phyloP scores from a whole-genome alignment of 2,329 filamentous ascomycete species.

The Ilyonectria destructans region DNA sequence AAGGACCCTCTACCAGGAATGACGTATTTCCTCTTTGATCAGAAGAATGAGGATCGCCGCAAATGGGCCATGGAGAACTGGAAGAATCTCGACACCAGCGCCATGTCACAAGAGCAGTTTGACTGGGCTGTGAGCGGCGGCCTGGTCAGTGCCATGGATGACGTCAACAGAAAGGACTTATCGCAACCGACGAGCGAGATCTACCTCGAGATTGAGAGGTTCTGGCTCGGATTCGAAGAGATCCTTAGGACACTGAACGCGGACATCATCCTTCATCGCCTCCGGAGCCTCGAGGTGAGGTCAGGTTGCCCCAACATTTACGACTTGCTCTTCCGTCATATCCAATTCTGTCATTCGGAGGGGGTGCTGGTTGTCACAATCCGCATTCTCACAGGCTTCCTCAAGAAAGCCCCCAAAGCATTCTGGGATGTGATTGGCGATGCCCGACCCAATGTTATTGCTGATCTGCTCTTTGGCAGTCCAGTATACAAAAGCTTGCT shows the following conservation, averaged over 20 bases:
- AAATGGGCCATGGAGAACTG: constrained; percentile 59
- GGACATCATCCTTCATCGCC: constrained; percentile 81
- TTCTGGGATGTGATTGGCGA: constrained; percentile 93
- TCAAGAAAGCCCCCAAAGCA: constrained; percentile 82
- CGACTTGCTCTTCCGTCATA: constrained; percentile 72
- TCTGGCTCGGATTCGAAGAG: constrained; percentile 84
- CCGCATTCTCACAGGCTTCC: constrained; percentile 78
- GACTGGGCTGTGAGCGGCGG: constrained; percentile 89
- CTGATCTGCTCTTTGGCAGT: constrained; percentile 87
- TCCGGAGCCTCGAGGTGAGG: constrained; percentile 85
- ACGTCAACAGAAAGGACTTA: constrained; percentile 68
- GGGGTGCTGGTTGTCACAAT: constrained; percentile 79
- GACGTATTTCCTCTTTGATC: constrained; percentile 84
- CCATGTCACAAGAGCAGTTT: constrained; percentile 81
- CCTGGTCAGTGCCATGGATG: constrained; percentile 77
- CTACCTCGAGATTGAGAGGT: constrained; percentile 72
- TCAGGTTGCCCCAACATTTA: constrained; percentile 74
- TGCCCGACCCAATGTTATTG: constrained; percentile 83
- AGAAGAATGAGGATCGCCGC: constrained; percentile 70
- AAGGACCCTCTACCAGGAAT: constrained; percentile 85
- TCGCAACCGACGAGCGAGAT: constrained; percentile 53
- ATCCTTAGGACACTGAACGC: constrained; percentile 84
- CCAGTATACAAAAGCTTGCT: constrained; percentile 76
- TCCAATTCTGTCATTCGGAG: constrained; percentile 65
- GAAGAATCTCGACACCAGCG: constrained; percentile 68